Percentiles rank a stretch among this genome's conserved stretches.
These are phyloP conservation scores for Boletus rex-veris DNA, from an alignment of 768 basidiomycete genomes.

Conservation along the genomic window DNA sequence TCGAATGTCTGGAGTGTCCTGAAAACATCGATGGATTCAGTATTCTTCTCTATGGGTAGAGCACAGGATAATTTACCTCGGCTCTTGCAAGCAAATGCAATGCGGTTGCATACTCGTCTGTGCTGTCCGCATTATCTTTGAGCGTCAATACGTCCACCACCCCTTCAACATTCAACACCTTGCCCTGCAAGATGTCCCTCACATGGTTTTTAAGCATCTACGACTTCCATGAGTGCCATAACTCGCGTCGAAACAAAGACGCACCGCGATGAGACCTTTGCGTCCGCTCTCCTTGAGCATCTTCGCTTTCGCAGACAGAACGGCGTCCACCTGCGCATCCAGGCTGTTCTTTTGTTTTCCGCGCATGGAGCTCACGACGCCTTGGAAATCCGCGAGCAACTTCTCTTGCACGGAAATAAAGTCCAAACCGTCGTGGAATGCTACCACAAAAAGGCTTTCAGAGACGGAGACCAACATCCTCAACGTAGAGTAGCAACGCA, in stretches of 20 bases:
- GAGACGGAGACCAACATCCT: not conserved
- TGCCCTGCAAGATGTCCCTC: constrained; percentile 68
- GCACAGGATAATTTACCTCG: constrained; percentile 37
- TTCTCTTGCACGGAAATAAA: constrained; percentile 80
- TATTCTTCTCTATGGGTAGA: not conserved
- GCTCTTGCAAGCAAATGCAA: constrained; percentile 60
- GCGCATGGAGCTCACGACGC: constrained; percentile 45
- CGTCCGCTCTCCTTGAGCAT: constrained; percentile 38
- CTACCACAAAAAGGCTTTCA: constrained; percentile 37
- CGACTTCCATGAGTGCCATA: not conserved
- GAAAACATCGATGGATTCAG: constrained; percentile 2
- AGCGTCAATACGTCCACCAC: constrained; percentile 79
- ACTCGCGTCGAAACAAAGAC: not conserved
- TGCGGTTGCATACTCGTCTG: constrained; percentile 67
- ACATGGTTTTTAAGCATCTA: constrained; percentile 72
- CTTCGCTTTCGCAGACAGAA: constrained; percentile 53
- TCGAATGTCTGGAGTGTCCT: constrained; percentile 72
- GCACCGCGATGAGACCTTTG: constrained; percentile 45
- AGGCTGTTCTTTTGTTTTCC: constrained; percentile 55
- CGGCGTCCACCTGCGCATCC: constrained; percentile 65
- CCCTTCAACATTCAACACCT: constrained; percentile 73
- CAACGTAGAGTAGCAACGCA: constrained; percentile 25
- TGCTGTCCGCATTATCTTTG: constrained; percentile 65
- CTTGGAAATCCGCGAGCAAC: constrained; percentile 60
- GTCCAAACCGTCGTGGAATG: constrained; percentile 84